Conservation (phyloP, 2,329 filamentous ascomycete genomes). For the Chrysoporthe austroafricana region DNA sequence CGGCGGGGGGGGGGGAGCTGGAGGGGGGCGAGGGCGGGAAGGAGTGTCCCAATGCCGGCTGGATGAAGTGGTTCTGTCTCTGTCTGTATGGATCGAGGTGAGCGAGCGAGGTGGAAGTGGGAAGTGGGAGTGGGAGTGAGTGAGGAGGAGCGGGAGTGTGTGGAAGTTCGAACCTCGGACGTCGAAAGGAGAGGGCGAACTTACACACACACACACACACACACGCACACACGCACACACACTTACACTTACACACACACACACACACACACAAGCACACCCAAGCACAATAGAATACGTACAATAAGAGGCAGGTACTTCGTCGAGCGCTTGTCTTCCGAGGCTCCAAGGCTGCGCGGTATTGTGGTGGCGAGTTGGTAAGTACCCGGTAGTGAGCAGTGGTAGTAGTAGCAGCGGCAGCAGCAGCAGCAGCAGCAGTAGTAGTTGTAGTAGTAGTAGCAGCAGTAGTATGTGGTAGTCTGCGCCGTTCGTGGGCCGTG, state of each 20-base stretch:
- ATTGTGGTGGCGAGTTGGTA: background rate
- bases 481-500: background rate
- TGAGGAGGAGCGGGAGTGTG: background rate
- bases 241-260: too few relatives aligned
- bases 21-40: background rate
- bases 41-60: background rate
- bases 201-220: too few relatives aligned
- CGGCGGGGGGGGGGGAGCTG: background rate
- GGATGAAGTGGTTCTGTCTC: too few relatives aligned
- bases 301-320: conserved; percentile 9
- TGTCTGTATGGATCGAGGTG: background rate
- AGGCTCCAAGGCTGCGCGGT: background rate
- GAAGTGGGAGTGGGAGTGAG: background rate
- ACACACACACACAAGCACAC: too few relatives aligned
- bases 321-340: background rate
- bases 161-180: background rate
- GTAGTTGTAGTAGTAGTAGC: too few relatives aligned
- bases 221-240: too few relatives aligned
- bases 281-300: conserved; percentile 1
- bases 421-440: too few relatives aligned
- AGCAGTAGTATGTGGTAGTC: background rate
- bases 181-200: background rate
- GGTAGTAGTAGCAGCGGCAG: too few relatives aligned
- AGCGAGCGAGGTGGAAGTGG: background rate
- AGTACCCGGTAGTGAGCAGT: too few relatives aligned